Evolutionary conservation across 148 eudicot species (phyloP).

Genomic region (Dianthus caryophyllus): DNA sequence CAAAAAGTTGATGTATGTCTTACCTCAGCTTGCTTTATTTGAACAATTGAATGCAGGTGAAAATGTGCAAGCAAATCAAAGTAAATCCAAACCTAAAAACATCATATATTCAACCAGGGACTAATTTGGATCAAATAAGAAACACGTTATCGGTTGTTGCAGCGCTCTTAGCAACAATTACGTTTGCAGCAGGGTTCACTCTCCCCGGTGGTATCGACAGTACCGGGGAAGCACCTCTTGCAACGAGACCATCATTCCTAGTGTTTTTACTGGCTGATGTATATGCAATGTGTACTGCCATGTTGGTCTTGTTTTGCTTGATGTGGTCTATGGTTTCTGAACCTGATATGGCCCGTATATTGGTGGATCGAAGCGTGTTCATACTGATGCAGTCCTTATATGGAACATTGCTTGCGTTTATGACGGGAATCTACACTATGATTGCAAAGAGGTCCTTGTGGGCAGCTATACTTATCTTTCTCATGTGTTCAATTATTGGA

Average conservation of each 20-base stretch:
- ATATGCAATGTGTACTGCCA: too few species aligned
- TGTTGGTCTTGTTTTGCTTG: too few species aligned
- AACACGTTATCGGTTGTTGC: constrained; percentile 23
- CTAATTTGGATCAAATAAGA: constrained; percentile 12
- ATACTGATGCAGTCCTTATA: too few species aligned
- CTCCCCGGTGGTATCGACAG: constrained; percentile 17
- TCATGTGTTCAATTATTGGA: constrained; percentile 3
- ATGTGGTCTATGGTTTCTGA: too few species aligned
- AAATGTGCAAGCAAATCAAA: constrained; percentile 12
- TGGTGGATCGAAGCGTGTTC: too few species aligned
- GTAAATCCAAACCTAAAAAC: constrained; percentile 11
- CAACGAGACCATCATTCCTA: neutral
- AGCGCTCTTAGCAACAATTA: constrained; percentile 22
- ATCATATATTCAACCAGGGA: too few species aligned
- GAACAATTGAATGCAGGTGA: neutral
- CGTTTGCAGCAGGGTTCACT: constrained; percentile 26
- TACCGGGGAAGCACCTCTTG: neutral
- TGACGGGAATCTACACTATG: too few species aligned
- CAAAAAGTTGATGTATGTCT: too few species aligned
- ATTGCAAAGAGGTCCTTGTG: too few species aligned
- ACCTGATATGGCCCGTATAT: too few species aligned
- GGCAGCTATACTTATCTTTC: neutral
- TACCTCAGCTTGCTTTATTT: too few species aligned
- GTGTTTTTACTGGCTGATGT: constrained; percentile 14
- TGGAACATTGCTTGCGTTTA: too few species aligned